A percentile compares a stretch with the other conserved stretches of the same genome.
phyloP scores from a whole-genome alignment of 129 eudicot genomes.

The Apium graveolens region DNA sequence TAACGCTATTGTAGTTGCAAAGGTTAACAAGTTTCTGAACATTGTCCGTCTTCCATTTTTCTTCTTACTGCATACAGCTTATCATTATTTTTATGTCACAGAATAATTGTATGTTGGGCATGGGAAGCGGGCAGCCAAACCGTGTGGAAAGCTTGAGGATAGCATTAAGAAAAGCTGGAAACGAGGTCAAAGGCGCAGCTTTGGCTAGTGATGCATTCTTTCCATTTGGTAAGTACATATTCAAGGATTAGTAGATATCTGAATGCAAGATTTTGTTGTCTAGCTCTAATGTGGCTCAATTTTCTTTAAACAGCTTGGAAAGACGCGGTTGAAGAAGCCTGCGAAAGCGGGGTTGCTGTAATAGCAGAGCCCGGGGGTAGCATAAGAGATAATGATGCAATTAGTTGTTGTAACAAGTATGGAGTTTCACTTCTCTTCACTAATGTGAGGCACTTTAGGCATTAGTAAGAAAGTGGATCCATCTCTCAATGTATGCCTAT shows the following conservation, averaged over 20 bases:
- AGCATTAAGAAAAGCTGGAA: slow-evolving; percentile 89
- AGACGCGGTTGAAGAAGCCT: slow-evolving; percentile 96
- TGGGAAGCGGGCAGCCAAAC: slow-evolving; percentile 99
- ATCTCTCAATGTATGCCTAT: neutral
- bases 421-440: slow-evolving; percentile 79
- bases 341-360: slow-evolving; percentile 71
- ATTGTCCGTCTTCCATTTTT: neutral
- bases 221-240: slow-evolving; percentile 64
- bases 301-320: slow-evolving; percentile 63
- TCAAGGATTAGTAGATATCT: neutral
- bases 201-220: slow-evolving; percentile 98
- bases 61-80: neutral
- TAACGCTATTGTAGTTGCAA: slow-evolving; percentile 91
- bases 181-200: slow-evolving; percentile 92
- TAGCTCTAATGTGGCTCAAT: neutral
- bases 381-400: slow-evolving; percentile 74
- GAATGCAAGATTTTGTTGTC: neutral
- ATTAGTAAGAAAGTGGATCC: slow-evolving; percentile 19
- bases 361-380: slow-evolving; percentile 96
- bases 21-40: slow-evolving; percentile 32
- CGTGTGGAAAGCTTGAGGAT: slow-evolving; percentile 95
- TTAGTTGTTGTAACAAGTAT: slow-evolving; percentile 83
- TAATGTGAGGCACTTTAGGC: slow-evolving; percentile 91
- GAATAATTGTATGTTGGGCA: slow-evolving; percentile 89
- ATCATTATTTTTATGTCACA: slow-evolving; percentile 24